These are phyloP conservation scores for Hyaloscypha variabilis DNA, from an alignment of 495 filamentous ascomycete genomes.

Conservation along the genomic window DNA sequence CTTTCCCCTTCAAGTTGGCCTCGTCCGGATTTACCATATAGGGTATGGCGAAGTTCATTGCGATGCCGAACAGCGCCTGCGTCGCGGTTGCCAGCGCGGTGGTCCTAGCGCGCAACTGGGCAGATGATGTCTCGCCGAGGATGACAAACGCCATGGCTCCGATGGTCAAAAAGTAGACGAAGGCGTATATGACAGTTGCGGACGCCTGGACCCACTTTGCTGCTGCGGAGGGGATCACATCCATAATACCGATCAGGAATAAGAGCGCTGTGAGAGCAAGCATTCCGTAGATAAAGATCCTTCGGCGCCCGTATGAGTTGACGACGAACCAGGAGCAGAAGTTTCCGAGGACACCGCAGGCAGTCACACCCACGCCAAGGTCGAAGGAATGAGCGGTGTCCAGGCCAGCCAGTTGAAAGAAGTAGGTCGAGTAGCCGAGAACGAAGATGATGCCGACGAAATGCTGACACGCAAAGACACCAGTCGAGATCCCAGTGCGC, in stretches of 20 bases:
- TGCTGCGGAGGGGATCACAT: conserved; percentile 11
- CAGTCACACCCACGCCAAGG: conserved; percentile 40
- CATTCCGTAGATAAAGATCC: conserved; percentile 21
- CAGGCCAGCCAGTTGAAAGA: conserved; percentile 65
- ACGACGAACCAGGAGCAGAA: conserved; percentile 38
- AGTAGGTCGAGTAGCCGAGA: conserved; percentile 63
- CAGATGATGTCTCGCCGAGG: conserved; percentile 48
- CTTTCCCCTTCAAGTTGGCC: conserved; percentile 64
- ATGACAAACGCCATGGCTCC: conserved; percentile 62
- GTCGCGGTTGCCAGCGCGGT: conserved; percentile 63
- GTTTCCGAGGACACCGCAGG: conserved; percentile 34
- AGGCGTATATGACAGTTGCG: conserved; percentile 52
- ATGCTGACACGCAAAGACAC: conserved; percentile 52
- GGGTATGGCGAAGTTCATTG: conserved; percentile 64
- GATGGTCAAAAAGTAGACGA: conserved; percentile 60
- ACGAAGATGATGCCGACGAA: conserved; percentile 49
- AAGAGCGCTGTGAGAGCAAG: conserved; percentile 9
- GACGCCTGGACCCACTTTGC: conserved; percentile 48
- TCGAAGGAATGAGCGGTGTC: conserved; percentile 47
- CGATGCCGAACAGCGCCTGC: conserved; percentile 60
- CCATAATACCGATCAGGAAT: conserved; percentile 27
- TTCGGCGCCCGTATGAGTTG: conserved; percentile 18
- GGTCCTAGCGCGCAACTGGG: conserved; percentile 57
- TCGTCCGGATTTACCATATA: conserved; percentile 70
- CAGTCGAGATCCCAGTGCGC: conserved; percentile 54